Percentiles rank a stretch among this genome's conserved stretches.
These are phyloP conservation scores for Nematodospora anomalae DNA, from an alignment of 1,139 yeast genomes.

Conservation along the genomic window DNA sequence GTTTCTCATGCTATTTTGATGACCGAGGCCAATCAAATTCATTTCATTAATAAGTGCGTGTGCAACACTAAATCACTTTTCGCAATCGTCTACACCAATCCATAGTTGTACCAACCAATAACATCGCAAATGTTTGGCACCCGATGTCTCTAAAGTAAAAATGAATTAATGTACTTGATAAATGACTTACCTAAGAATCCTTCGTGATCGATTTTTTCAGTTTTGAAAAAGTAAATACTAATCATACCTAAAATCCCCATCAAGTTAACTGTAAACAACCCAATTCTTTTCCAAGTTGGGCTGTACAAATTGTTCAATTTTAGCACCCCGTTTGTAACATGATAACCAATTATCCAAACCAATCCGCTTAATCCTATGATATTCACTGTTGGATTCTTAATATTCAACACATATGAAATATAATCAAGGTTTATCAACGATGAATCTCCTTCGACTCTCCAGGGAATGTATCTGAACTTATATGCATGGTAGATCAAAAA, in stretches of 20 bases:
- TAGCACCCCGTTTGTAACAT: conserved; percentile 37
- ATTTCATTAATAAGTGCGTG: background rate
- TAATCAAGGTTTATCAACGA: conserved; percentile 56
- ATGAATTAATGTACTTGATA: conserved; percentile 22
- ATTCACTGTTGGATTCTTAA: conserved; percentile 25
- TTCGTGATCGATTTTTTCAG: conserved; percentile 15
- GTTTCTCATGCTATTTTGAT: too few species aligned
- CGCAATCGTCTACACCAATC: background rate
- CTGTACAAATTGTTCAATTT: conserved; percentile 30
- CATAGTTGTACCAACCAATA: too few species aligned
- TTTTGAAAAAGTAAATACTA: conserved; percentile 25
- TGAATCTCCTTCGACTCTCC: conserved; percentile 61
- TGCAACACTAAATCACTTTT: background rate
- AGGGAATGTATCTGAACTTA: conserved; percentile 52
- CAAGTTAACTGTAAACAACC: conserved; percentile 31
- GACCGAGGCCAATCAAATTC: background rate
- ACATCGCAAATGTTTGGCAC: too few species aligned
- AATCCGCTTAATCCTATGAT: conserved; percentile 20
- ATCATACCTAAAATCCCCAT: conserved; percentile 26
- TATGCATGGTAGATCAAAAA: conserved; percentile 48
- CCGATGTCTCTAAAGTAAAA: conserved; percentile 14
- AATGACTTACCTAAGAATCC: conserved; percentile 34
- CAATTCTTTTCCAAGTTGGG: conserved; percentile 32
- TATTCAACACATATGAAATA: conserved; percentile 44
- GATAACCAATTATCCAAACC: conserved; percentile 32